Percentiles rank a stretch among this genome's conserved stretches.
Evolutionary conservation across 768 basidiomycete species (phyloP).

Genomic region (Exidia glandulosa): DNA sequence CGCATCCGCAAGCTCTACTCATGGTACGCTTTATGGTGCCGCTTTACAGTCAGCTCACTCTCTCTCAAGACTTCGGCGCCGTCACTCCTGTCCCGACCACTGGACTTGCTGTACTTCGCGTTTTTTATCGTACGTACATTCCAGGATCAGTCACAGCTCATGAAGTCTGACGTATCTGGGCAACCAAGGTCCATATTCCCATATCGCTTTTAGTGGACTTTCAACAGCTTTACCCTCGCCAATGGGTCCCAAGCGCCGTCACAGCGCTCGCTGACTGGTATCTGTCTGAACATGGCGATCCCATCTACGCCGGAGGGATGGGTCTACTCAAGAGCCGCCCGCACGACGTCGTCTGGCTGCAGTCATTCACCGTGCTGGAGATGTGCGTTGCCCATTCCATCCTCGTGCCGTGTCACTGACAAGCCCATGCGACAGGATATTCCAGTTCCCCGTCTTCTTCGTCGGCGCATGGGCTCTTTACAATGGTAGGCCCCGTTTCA

Average conservation of each 20-base stretch:
- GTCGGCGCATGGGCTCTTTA: not conserved
- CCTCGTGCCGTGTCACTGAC: not conserved
- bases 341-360: not conserved
- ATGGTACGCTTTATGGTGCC: no score
- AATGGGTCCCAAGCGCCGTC: slow-evolving; percentile 12
- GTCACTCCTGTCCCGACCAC: slow-evolving; percentile 4
- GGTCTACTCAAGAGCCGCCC: not conserved
- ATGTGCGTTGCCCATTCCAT: not conserved
- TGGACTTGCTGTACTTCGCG: slow-evolving; percentile 16
- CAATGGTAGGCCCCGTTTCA: not conserved
- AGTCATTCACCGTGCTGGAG: not conserved
- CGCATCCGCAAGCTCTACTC: no score
- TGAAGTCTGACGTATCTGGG: not conserved
- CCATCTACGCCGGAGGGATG: not conserved
- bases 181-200: slow-evolving; percentile 20
- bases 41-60: no score
- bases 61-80: no score
- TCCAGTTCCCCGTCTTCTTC: not conserved
- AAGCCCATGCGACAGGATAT: not conserved
- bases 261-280: slow-evolving; percentile 8
- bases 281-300: not conserved
- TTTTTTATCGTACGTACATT: slow-evolving; percentile 17
- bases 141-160: not conserved
- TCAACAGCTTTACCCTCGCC: slow-evolving; percentile 23
- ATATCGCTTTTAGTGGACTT: slow-evolving; percentile 23